Evolutionary conservation across 2,329 filamentous ascomycete genomes (phyloP).

Genomic region (Claviceps maximensis): DNA sequence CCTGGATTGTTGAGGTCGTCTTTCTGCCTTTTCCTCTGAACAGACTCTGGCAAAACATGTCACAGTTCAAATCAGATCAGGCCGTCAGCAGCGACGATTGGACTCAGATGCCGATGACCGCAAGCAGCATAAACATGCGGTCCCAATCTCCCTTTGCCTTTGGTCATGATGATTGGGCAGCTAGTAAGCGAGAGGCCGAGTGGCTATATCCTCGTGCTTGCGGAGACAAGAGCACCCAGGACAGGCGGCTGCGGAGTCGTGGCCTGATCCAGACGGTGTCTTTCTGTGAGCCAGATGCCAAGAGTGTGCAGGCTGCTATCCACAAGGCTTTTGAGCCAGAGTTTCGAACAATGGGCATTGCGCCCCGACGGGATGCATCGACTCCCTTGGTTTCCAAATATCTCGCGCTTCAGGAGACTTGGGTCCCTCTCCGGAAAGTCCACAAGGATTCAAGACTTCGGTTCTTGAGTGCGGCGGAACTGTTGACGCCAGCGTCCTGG

Average conservation of each 20-base stretch:
- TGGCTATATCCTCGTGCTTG: conserved; percentile 60
- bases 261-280: conserved; percentile 54
- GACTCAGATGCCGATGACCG: conserved; percentile 39
- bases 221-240: conserved; percentile 46
- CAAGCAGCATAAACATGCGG: conserved; percentile 29
- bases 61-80: conserved; percentile 32
- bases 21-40: conserved; percentile 56
- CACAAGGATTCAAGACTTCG: conserved; percentile 60
- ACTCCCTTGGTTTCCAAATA: conserved; percentile 27
- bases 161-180: conserved; percentile 36
- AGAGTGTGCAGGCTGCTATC: conserved; percentile 53
- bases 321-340: conserved; percentile 47
- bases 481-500: conserved; percentile 62
- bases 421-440: conserved; percentile 66
- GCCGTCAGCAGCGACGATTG: conserved; percentile 32
- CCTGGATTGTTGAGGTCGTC: conserved; percentile 66
- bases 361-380: conserved; percentile 15
- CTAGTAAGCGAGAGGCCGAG: conserved; percentile 31
- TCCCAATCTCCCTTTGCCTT: conserved; percentile 33
- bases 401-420: conserved; percentile 51
- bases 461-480: conserved; percentile 57
- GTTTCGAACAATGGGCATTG: conserved; percentile 30
- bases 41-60: conserved; percentile 38
- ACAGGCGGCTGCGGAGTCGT: conserved; percentile 60
- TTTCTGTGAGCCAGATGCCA: conserved; percentile 49